A percentile compares a stretch with the other conserved stretches of the same genome.
These are phyloP conservation scores for Thalia dealbata DNA, from an alignment of 176 grass and related monocot species.

Conservation along the genomic window DNA sequence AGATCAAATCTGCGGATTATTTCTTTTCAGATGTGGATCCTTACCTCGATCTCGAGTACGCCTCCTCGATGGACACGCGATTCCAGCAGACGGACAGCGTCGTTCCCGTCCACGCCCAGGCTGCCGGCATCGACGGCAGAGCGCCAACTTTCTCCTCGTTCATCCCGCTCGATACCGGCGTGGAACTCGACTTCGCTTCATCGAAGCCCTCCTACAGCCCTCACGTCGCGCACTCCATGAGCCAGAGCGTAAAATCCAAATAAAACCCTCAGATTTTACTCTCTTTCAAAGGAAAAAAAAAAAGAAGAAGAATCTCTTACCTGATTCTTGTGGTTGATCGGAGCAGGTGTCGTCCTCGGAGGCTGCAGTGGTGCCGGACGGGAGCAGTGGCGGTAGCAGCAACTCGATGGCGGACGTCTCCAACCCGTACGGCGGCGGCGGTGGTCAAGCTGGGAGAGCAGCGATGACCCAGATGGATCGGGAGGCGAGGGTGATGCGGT, in stretches of 20 bases:
- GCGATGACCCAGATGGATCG: slow-evolving; percentile 5
- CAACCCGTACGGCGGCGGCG: slow-evolving; percentile 1
- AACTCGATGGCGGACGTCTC: neutral
- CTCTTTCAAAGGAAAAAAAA: too few relatives aligned
- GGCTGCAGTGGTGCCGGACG: slow-evolving; percentile 2
- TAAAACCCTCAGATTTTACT: neutral
- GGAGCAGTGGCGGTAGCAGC: neutral
- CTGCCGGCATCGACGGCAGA: neutral
- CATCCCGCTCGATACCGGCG: neutral
- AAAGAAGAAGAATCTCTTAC: neutral
- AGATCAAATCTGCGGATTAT: slow-evolving; percentile 1
- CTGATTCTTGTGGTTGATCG: neutral
- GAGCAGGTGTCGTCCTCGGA: slow-evolving; percentile 14
- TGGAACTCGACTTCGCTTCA: slow-evolving; percentile 3
- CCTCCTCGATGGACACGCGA: slow-evolving; percentile 6
- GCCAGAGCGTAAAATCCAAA: slow-evolving; percentile 13
- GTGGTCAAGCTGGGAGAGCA: neutral
- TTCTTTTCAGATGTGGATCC: slow-evolving; percentile 20
- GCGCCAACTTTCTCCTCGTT: neutral
- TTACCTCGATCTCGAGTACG: slow-evolving; percentile 19
- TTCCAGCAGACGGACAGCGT: slow-evolving; percentile 16
- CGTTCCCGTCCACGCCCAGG: slow-evolving; percentile 14
- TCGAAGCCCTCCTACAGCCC: slow-evolving; percentile 11
- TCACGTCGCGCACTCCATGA: slow-evolving; percentile 1
- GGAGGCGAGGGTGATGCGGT: slow-evolving; percentile 15